phyloP scores from a whole-genome alignment of 2,329 filamentous ascomycete genomes.

The Sclerotinia spermophila region DNA sequence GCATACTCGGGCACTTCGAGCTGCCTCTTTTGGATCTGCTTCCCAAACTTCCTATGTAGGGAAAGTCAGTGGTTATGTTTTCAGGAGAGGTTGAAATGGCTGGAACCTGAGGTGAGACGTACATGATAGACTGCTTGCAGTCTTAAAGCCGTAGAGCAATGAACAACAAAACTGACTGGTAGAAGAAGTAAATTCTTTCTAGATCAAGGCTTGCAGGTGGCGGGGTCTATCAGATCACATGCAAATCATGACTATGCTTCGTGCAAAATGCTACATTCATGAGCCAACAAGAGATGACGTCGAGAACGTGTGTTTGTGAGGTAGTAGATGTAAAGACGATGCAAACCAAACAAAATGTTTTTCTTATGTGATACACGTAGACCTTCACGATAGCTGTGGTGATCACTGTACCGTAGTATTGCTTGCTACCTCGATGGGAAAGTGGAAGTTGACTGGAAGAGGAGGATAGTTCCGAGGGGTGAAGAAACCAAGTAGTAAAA shows the following conservation, averaged over 20 bases:
- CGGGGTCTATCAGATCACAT: slow-evolving; percentile 25
- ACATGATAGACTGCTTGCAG: slow-evolving; percentile 35
- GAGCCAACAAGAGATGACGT: slow-evolving; percentile 7
- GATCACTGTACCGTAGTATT: background rate
- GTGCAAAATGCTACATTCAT: slow-evolving; percentile 7
- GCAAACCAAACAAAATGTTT: background rate
- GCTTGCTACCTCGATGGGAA: background rate
- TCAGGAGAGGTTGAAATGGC: background rate
- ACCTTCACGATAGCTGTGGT: slow-evolving; percentile 10
- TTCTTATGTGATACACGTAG: slow-evolving; percentile 14
- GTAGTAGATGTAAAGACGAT: slow-evolving; percentile 5
- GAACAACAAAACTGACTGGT: slow-evolving; percentile 19
- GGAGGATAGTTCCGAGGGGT: background rate
- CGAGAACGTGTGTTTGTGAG: background rate
- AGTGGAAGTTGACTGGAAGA: background rate
- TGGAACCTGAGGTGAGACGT: slow-evolving; percentile 24
- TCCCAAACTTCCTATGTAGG: slow-evolving; percentile 88
- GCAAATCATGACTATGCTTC: slow-evolving; percentile 25
- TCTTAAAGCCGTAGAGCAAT: slow-evolving; percentile 30
- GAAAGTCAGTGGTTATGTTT: slow-evolving; percentile 18
- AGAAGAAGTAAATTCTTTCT: slow-evolving; percentile 14
- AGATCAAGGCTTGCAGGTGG: background rate
- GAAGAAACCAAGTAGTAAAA: background rate
- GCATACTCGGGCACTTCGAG: slow-evolving; percentile 99
- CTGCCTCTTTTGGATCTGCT: slow-evolving; percentile 98